These are phyloP conservation scores for Aureobasidium sp. DNA, from an alignment of 2,329 filamentous ascomycete species.

Conservation along the genomic window DNA sequence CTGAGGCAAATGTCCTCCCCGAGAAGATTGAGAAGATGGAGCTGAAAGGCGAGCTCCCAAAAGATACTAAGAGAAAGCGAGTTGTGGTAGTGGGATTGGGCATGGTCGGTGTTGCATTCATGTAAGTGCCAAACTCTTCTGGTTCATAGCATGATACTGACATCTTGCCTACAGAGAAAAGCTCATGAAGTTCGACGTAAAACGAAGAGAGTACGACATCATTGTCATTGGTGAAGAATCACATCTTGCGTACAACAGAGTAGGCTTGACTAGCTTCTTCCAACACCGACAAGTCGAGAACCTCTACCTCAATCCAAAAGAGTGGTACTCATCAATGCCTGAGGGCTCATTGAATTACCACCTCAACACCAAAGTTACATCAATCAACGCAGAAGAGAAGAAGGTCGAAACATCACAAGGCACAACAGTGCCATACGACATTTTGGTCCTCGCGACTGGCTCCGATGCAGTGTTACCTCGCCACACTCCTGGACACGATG, in stretches of 20 bases:
- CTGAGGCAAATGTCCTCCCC: conserved; percentile 39
- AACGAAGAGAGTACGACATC: conserved; percentile 68
- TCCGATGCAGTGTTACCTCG: conserved; percentile 71
- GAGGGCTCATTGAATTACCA: conserved; percentile 66
- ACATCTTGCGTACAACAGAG: conserved; percentile 84
- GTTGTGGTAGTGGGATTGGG: conserved; percentile 80
- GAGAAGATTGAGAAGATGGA: conserved; percentile 35
- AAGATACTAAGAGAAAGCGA: conserved; percentile 47
- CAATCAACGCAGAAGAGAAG: conserved; percentile 58
- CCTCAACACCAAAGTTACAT: conserved; percentile 65
- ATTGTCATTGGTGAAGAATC: conserved; percentile 82
- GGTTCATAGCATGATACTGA: background rate
- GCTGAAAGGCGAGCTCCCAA: conserved; percentile 28
- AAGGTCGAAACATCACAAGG: conserved; percentile 64
- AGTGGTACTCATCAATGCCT: conserved; percentile 67
- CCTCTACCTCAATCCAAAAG: conserved; percentile 75
- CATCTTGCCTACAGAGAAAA: conserved; percentile 61
- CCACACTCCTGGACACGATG: conserved; percentile 69
- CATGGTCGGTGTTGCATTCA: conserved; percentile 86
- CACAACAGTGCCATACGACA: conserved; percentile 64
- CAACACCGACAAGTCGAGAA: conserved; percentile 78
- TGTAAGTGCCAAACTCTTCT: conserved; percentile 48
- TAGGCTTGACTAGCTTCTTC: conserved; percentile 84
- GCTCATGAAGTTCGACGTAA: conserved; percentile 73
- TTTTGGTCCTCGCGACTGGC: conserved; percentile 76